Evolutionary conservation across 345 rosid genomes (phyloP).

Genomic region (Euphorbia lathyris): DNA sequence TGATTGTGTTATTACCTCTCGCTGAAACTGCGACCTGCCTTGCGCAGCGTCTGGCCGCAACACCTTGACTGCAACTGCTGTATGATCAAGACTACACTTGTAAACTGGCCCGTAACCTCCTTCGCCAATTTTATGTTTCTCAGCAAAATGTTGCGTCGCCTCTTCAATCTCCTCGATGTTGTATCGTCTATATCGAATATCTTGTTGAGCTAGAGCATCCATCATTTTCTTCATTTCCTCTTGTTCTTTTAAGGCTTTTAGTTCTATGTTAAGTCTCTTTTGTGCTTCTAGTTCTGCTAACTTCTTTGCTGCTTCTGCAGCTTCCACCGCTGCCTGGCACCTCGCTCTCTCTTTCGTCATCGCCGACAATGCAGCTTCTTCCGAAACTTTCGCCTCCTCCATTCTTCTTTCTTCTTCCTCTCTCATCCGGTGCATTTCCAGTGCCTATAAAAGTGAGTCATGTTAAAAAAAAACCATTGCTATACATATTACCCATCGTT

Average conservation of each 20-base stretch:
- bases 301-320: constrained; percentile 64
- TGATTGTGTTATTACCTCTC: constrained; percentile 53
- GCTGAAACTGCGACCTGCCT: constrained; percentile 82
- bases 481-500: neutral
- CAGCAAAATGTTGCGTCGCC: constrained; percentile 60
- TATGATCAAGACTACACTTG: constrained; percentile 78
- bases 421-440: constrained; percentile 68
- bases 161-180: constrained; percentile 68
- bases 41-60: constrained; percentile 93
- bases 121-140: constrained; percentile 68
- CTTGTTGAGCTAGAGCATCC: constrained; percentile 27
- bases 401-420: constrained; percentile 50
- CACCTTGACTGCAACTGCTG: constrained; percentile 80
- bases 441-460: constrained; percentile 42
- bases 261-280: constrained; percentile 47
- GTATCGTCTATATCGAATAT: constrained; percentile 67
- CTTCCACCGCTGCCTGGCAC: constrained; percentile 59
- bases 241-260: constrained; percentile 50
- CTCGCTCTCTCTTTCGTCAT: constrained; percentile 60
- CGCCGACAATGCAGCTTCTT: constrained; percentile 56
- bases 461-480: neutral
- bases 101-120: constrained; percentile 97
- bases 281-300: constrained; percentile 58
- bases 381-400: constrained; percentile 57
- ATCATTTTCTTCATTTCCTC: constrained; percentile 36